Percentiles rank a stretch among this genome's conserved stretches.
phyloP scores from a whole-genome alignment of 169 alveolate species.

The Plasmodium ovale region DNA sequence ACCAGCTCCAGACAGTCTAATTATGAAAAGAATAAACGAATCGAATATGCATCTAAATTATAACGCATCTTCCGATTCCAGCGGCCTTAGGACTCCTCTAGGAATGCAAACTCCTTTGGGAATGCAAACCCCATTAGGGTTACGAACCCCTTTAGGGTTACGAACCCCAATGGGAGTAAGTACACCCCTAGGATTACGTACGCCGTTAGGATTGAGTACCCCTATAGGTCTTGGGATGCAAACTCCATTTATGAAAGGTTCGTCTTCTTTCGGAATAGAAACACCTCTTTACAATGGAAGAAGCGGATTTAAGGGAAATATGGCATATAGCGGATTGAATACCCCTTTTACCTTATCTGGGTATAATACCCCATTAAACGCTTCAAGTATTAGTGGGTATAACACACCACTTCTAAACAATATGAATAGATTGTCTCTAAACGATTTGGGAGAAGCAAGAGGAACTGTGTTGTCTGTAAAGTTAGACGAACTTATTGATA shows the following conservation, averaged over 20 bases:
- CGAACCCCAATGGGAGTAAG: conserved; percentile 83
- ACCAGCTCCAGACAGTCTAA: conserved; percentile 94
- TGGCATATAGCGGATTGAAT: conserved; percentile 15
- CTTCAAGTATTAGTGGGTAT: conserved; percentile 83
- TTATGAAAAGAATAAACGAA: conserved; percentile 82
- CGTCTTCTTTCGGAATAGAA: conserved; percentile 35
- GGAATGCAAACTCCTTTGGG: conserved; percentile 85
- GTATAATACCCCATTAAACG: conserved; percentile 77
- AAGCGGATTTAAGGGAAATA: neutral
- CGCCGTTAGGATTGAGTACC: conserved; percentile 90
- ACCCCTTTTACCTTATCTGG: conserved; percentile 61
- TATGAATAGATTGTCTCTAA: conserved; percentile 76
- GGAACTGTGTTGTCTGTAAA: conserved; percentile 94
- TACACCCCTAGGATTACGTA: conserved; percentile 88
- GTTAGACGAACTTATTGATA: conserved; percentile 94
- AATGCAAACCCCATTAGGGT: conserved; percentile 89
- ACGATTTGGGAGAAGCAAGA: conserved; percentile 95
- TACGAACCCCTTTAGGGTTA: conserved; percentile 78
- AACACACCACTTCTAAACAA: conserved; percentile 72
- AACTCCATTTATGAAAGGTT: conserved; percentile 79
- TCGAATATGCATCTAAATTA: conserved; percentile 81
- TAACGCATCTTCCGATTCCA: conserved; percentile 77
- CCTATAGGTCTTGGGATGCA: conserved; percentile 74
- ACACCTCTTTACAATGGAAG: conserved; percentile 32
- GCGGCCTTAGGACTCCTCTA: conserved; percentile 83